Conservation (phyloP, 2,329 filamentous ascomycete genomes). For the Zasmidium citrigriseum region DNA sequence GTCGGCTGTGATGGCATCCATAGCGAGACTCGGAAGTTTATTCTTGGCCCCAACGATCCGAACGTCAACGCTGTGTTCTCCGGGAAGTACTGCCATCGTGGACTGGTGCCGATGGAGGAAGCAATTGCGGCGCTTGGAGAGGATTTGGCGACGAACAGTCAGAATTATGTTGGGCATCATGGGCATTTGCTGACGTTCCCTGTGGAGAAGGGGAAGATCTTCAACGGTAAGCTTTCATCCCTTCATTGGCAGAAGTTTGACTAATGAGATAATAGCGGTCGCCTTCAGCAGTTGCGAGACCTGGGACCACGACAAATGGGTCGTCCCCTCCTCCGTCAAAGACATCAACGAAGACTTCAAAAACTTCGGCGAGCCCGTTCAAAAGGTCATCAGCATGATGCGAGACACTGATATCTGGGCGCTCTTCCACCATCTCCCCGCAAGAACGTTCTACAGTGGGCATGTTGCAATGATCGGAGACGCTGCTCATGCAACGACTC, state of each 20-base stretch:
- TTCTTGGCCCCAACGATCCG: conserved; percentile 36
- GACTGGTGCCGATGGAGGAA: conserved; percentile 57
- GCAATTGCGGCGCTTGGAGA: conserved; percentile 52
- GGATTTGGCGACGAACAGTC: conserved; percentile 50
- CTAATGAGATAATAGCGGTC: conserved; percentile 6
- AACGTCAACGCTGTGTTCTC: conserved; percentile 52
- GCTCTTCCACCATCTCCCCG: conserved; percentile 37
- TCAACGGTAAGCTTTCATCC: conserved; percentile 13
- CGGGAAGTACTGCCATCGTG: conserved; percentile 62
- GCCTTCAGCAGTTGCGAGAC: conserved; percentile 25
- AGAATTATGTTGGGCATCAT: conserved; percentile 33
- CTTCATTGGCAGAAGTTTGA: neutral
- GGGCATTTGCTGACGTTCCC: conserved; percentile 63
- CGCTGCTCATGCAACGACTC: conserved; percentile 42
- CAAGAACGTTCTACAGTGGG: conserved; percentile 39
- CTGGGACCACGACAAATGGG: conserved; percentile 14
- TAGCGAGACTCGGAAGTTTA: conserved; percentile 11
- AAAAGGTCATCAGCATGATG: conserved; percentile 20
- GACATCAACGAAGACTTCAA: conserved; percentile 10
- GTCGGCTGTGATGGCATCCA: conserved; percentile 39
- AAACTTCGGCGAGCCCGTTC: conserved; percentile 14
- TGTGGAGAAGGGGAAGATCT: conserved; percentile 12
- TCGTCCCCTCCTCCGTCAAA: neutral
- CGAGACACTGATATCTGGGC: conserved; percentile 34
- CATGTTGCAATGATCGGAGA: conserved; percentile 47